phyloP scores from a whole-genome alignment of 441 rosid species.

The Eugenia klotzschiana region DNA sequence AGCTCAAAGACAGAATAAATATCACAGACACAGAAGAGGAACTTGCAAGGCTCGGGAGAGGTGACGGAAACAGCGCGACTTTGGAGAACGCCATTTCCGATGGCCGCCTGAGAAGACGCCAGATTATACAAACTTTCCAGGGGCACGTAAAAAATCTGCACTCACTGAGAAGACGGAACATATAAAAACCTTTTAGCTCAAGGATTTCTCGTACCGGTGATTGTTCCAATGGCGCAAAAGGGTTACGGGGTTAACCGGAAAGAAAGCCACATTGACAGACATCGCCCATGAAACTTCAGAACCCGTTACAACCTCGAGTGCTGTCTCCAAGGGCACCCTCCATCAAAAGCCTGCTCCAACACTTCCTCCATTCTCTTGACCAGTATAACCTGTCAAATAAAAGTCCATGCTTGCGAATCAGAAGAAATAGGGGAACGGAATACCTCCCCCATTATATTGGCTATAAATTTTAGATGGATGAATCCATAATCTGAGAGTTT shows the following conservation, averaged over 20 bases:
- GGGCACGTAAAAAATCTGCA: not conserved
- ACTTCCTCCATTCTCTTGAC: slow-evolving; percentile 96
- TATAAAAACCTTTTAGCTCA: not conserved
- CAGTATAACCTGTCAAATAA: slow-evolving; percentile 41
- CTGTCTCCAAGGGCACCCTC: slow-evolving; percentile 86
- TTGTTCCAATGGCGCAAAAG: not conserved
- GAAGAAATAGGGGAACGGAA: not conserved
- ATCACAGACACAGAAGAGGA: not conserved
- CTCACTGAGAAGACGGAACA: not conserved
- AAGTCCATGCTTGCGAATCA: not conserved
- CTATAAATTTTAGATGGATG: not conserved
- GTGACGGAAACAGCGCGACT: not conserved
- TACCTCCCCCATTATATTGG: not conserved
- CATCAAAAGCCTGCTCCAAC: slow-evolving; percentile 84
- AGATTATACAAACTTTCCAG: not conserved
- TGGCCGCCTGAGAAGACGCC: not conserved
- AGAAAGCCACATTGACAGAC: not conserved
- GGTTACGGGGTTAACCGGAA: not conserved
- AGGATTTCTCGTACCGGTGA: not conserved
- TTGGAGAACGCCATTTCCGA: not conserved
- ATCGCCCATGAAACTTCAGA: not conserved
- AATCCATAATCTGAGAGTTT: not conserved
- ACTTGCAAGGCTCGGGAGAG: not conserved
- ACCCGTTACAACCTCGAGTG: slow-evolving; percentile 55
- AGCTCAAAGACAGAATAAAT: not conserved